Evolutionary conservation across 2,329 filamentous ascomycete species (phyloP).

Genomic region (Calonectria naviculata): DNA sequence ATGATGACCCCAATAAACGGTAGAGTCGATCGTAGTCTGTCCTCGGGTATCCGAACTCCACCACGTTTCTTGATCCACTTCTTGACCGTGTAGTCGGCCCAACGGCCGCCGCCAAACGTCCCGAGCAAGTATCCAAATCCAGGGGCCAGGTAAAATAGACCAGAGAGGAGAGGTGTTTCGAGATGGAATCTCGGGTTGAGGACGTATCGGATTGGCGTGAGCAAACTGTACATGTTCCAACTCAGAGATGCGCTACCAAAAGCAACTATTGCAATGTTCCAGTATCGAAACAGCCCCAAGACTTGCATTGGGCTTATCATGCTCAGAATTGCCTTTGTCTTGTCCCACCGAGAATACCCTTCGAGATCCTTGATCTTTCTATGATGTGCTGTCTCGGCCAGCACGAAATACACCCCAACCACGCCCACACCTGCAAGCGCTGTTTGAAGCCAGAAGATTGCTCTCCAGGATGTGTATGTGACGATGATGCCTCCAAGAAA

Average conservation of each 20-base stretch:
- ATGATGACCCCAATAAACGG: slow-evolving; percentile 67
- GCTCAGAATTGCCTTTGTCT: slow-evolving; percentile 64
- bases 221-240: slow-evolving; percentile 75
- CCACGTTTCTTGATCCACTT: slow-evolving; percentile 70
- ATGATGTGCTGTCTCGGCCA: slow-evolving; percentile 79
- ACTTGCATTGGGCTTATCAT: slow-evolving; percentile 77
- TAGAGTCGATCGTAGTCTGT: slow-evolving; percentile 71
- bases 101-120: slow-evolving; percentile 78
- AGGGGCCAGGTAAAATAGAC: slow-evolving; percentile 80
- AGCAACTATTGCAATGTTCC: slow-evolving; percentile 71
- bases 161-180: slow-evolving; percentile 72
- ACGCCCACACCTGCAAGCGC: slow-evolving; percentile 71
- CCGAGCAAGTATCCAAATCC: slow-evolving; percentile 77
- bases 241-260: slow-evolving; percentile 72
- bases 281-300: slow-evolving; percentile 72
- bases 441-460: slow-evolving; percentile 83
- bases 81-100: slow-evolving; percentile 75
- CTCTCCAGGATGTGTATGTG: slow-evolving; percentile 77
- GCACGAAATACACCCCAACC: slow-evolving; percentile 70
- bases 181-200: slow-evolving; percentile 80
- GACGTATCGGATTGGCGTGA: slow-evolving; percentile 77
- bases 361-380: slow-evolving; percentile 71
- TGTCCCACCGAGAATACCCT: slow-evolving; percentile 61
- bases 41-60: slow-evolving; percentile 73
- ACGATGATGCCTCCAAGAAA: slow-evolving; percentile 83